Evolutionary conservation across 2,329 filamentous ascomycete species (phyloP), one percentile per base, ranked within the genome.

Genomic region (Verticillium nubilum): DNA sequence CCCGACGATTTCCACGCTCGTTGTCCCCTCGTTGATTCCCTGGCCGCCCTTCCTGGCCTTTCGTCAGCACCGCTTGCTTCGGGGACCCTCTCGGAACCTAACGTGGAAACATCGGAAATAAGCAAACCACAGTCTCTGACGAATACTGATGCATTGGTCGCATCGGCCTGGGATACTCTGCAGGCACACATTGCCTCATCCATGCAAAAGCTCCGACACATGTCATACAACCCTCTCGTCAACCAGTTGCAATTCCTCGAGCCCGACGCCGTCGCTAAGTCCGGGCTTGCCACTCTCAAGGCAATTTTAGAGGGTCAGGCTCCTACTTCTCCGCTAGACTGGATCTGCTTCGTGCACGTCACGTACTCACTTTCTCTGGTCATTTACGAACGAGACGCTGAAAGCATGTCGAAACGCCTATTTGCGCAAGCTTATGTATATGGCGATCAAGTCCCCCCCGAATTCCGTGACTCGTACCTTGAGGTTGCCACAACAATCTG

Each of bases 271-370:
- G 71, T 85, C 37, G 75, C 76, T 5, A 63, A 68, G 2, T 72
- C 63, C 6, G 82, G 80, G 9, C 70, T 84, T 2, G 64, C 72
- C 19, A 69, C 73, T 5, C 69, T 84, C 23, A 72, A 68, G 7
- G 67, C 67, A 12, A 69, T 80, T 4, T 63, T 83, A 0, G 68
- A 73, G 25, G 78, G 76, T 2, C 65, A 65, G n/a, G 67, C 69
- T 6, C 68, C 72, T 0, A 66, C 69, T 3, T 74, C 76, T 1
- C 72, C 81, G 4, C 64, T 79, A 28, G 73, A 80, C 28, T 73
- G 76, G 2, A 65, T 85, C 1, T 84, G 80, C 65, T 79, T 84
- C 61, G 67, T 83, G 31, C 81, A 85, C 59, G 62, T 84, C 23
- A 71, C 79, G 26, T 83, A 82, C 62, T 78, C 80, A 13, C 73